A percentile compares a stretch with the other conserved stretches of the same genome.
phyloP scores from a whole-genome alignment of 164 flowering plant genomes.

The Vitis cinerea region DNA sequence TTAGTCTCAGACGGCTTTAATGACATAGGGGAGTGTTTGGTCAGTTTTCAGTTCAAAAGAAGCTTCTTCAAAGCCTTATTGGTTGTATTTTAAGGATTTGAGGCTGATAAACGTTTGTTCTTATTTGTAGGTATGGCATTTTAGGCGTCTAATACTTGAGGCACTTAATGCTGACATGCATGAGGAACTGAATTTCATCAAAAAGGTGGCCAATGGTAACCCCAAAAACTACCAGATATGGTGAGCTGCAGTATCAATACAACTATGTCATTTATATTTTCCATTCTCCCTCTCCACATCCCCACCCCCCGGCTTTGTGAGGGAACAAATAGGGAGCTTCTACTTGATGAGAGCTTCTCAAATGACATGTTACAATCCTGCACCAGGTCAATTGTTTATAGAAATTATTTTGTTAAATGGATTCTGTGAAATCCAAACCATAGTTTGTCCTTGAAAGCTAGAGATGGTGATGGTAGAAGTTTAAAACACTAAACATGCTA shows the following conservation, averaged over 20 bases:
- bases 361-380: too few species aligned
- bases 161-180: slow-evolving; percentile 55
- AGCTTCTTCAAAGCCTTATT: too few species aligned
- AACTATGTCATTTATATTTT: not conserved
- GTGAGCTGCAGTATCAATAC: slow-evolving; percentile 31
- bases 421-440: not conserved
- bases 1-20: too few species aligned
- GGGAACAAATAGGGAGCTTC: too few species aligned
- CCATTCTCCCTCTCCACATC: not conserved
- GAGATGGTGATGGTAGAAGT: not conserved
- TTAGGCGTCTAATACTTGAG: slow-evolving; percentile 80
- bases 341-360: too few species aligned
- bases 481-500: not conserved
- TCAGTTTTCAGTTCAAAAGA: not conserved
- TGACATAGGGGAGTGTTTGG: too few species aligned
- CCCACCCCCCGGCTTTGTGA: too few species aligned
- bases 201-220: slow-evolving; percentile 50
- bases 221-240: slow-evolving; percentile 95
- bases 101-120: not conserved
- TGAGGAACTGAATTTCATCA: slow-evolving; percentile 65
- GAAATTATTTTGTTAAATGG: not conserved
- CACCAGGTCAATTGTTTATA: not conserved
- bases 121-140: slow-evolving; percentile 83
- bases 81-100: not conserved
- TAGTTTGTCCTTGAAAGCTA: not conserved